Base-by-base conservation (phyloP, 257 asterid genomes). In the Solanum chiquidenum region DNA sequence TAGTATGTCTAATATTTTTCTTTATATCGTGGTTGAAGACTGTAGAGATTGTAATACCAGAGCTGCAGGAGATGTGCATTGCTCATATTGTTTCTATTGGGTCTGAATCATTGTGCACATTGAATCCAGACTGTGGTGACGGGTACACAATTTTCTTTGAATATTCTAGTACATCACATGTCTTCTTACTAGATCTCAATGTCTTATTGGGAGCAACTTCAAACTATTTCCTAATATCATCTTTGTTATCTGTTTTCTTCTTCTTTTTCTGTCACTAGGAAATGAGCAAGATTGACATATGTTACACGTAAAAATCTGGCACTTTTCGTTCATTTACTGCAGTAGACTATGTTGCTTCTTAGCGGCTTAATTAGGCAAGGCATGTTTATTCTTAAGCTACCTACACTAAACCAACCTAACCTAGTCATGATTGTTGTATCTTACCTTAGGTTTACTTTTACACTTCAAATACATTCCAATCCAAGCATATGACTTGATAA, bases 291-390 rank as follows among this genome's bases (percentile, higher is more conserved):
- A 72, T 72, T 72, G 79, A 72, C 44, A 14, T 18, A 71, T 14
- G 79, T 25, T 18, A 18, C 44, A 33, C 13, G 16, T 13, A 33
- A 27, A 18, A 34, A 91, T 91, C 94, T 95, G 87, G 95, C 98
- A 40, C 93, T 97, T 83, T 97, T 97, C 83, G 94, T 92, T 93
- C 99, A 66, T 95, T 95, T 90, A 80, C 98, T 55, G 99, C 98
- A 71, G 84, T 94, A 83, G 99, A 97, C 72, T 97, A 97, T 89
- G 99, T 97, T 89, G 91, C 98, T 90, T 98, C 99, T 86, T 99
- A 97, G 91, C 89, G 99, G 89, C 94, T 95, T 68, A 29, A 29
- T 29, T 29, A 93, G 99, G 99, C 93, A 88, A 89, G 89, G 13
- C 86, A 13, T 66, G 49, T n/a, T 76, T 6, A 20, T 76, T 25